Base-by-base conservation (phyloP, 2,329 filamentous ascomycete species). In the Chrysosphaeria jannelii region DNA sequence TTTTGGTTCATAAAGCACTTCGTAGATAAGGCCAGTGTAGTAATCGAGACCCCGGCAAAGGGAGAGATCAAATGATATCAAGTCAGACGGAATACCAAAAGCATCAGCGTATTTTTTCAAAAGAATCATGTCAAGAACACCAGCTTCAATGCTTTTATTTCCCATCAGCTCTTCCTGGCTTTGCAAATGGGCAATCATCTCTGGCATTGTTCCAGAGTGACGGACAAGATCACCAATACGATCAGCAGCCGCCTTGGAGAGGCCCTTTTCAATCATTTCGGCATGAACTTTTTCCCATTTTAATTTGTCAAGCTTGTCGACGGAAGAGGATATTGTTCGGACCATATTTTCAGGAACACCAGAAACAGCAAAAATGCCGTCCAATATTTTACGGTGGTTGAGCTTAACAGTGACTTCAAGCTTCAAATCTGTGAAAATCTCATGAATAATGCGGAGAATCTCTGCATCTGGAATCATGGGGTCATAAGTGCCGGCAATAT, bases 271-370 rank as follows among this genome's bases (percentile, higher is more conserved):
- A 0, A 72, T 68, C 79, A 91, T 91, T 43, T 91, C 79, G 43
- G 70, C 71, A 42, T 68, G 65, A 25, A 91, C 81, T 31, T 89
- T 78, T 15, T 57, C 58, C 81, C 79, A 91, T 2, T 78, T 70
- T 38, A 68, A 15, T 31, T 93, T 93, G 46, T 91, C 81, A 25
- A 93, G 53, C 51, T 93, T 93, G 50, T 93, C 81, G 22, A 93
- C 79, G 2, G 81, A 79, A 13, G 72, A 85, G 19, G 71, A 85
- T 37, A 91, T 91, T 14, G 71, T 63, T 26, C 81, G 62, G 33
- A 89, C 72, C 52, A 88, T 79, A 27, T 89, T 70, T 28, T 59
- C 50, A 2, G 79, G 75, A 9, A 93, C 79, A 31, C 81, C 79
- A 35, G 74, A 81, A 14, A 90, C 74, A 40, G 75, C 60, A 45